Evolutionary conservation across 2,329 filamentous ascomycete genomes (phyloP).

Genomic region (Blastomyces percursus): DNA sequence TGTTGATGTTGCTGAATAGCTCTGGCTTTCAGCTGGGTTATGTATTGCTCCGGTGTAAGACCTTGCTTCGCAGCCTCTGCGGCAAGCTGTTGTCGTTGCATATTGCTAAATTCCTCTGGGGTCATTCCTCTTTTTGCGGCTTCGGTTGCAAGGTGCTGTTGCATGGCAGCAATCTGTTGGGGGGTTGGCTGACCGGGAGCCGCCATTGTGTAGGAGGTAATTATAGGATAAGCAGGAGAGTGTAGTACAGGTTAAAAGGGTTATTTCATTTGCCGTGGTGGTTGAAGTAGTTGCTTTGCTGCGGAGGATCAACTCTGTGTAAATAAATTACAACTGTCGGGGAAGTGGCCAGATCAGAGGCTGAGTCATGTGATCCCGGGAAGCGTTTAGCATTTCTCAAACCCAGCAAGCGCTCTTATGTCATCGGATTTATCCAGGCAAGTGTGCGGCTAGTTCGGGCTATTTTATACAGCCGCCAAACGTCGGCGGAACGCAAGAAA

Average conservation of each 20-base stretch:
- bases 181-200: conserved; percentile 50
- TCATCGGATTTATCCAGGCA: background rate
- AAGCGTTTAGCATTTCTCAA: background rate
- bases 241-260: too few species aligned
- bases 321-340: background rate
- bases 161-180: conserved; percentile 76
- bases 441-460: background rate
- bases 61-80: conserved; percentile 42
- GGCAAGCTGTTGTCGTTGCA: conserved; percentile 37
- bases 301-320: background rate
- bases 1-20: conserved; percentile 26
- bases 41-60: conserved; percentile 42
- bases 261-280: background rate
- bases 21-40: conserved; percentile 30
- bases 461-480: background rate
- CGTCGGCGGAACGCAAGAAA: background rate
- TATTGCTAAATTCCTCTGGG: conserved; percentile 70
- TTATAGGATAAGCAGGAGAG: background rate
- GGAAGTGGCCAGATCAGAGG: conserved; percentile 6
- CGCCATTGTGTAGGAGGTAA: conserved; percentile 17
- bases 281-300: background rate
- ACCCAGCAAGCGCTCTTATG: background rate
- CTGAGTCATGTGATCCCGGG: background rate
- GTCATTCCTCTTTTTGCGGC: conserved; percentile 76
- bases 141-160: conserved; percentile 69